Evolutionary conservation across 306 rosid species (phyloP).

Genomic region (Trichosanthes truncata): DNA sequence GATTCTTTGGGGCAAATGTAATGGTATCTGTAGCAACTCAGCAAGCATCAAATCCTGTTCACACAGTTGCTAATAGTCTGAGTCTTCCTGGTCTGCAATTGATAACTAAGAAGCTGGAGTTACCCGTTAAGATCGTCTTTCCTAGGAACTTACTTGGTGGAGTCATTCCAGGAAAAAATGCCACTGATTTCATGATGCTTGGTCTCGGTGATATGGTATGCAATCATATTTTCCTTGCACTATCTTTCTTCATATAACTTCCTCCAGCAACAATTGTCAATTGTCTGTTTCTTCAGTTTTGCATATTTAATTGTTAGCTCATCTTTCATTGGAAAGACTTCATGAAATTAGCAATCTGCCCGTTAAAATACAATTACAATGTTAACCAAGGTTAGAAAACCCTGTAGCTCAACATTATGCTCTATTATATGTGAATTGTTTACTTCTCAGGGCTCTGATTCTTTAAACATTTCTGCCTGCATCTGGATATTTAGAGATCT

Average conservation of each 20-base stretch:
- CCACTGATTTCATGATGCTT: slow-evolving; percentile 93
- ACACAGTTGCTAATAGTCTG: slow-evolving; percentile 89
- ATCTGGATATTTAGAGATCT: background rate
- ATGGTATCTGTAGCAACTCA: slow-evolving; percentile 99
- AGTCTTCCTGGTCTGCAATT: slow-evolving; percentile 92
- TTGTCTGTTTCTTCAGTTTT: background rate
- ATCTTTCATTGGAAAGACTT: background rate
- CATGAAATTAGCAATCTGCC: background rate
- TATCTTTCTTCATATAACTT: background rate
- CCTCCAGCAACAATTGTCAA: background rate
- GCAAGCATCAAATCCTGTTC: slow-evolving; percentile 92
- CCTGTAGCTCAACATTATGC: background rate
- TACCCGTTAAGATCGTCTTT: slow-evolving; percentile 95
- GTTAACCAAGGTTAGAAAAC: background rate
- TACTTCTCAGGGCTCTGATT: background rate
- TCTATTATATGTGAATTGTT: background rate
- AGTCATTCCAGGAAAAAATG: slow-evolving; percentile 58
- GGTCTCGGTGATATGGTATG: slow-evolving; percentile 98
- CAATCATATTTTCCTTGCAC: slow-evolving; percentile 8
- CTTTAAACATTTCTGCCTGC: background rate
- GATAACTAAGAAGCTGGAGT: slow-evolving; percentile 89
- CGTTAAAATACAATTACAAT: background rate
- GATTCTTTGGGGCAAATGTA: slow-evolving; percentile 93
- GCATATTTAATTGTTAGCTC: background rate
- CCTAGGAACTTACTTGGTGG: slow-evolving; percentile 88